phyloP scores from a whole-genome alignment of 768 basidiomycete genomes.

The Macrolepiota albuminosa region DNA sequence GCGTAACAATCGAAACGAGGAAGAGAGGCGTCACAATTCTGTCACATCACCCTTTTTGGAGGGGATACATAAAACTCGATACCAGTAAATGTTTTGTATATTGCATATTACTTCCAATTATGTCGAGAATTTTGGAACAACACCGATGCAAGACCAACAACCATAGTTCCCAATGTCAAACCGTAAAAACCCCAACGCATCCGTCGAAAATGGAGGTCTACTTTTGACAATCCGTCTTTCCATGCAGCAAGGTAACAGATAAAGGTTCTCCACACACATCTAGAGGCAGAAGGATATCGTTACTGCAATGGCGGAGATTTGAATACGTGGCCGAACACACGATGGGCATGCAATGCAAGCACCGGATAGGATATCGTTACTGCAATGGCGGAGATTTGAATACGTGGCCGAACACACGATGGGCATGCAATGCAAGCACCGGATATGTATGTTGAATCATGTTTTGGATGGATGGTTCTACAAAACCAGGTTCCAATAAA shows the following conservation, averaged over 20 bases:
- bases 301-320: slow-evolving; percentile 15
- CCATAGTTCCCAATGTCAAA: slow-evolving; percentile 37
- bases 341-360: slow-evolving; percentile 54
- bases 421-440: slow-evolving; percentile 52
- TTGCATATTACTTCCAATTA: not conserved
- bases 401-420: slow-evolving; percentile 35
- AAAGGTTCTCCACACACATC: slow-evolving; percentile 34
- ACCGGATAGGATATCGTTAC: no score
- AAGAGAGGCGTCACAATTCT: no score
- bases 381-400: no score
- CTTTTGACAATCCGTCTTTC: slow-evolving; percentile 24
- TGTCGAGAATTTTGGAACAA: slow-evolving; percentile 11
- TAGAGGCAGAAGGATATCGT: slow-evolving; percentile 9
- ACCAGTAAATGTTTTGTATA: not conserved
- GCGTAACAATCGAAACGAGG: no score
- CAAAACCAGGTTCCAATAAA: slow-evolving; percentile 52
- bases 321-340: slow-evolving; percentile 33
- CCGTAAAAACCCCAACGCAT: slow-evolving; percentile 53
- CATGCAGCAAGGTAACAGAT: slow-evolving; percentile 23
- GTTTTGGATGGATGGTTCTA: slow-evolving; percentile 52
- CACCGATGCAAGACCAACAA: slow-evolving; percentile 30
- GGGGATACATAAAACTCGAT: no score
- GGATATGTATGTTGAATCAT: slow-evolving; percentile 55
- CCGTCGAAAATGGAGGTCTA: slow-evolving; percentile 42
- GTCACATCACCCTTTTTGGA: no score